Evolutionary conservation across 257 asterid species (phyloP).

Genomic region (Perilla frutescens): DNA sequence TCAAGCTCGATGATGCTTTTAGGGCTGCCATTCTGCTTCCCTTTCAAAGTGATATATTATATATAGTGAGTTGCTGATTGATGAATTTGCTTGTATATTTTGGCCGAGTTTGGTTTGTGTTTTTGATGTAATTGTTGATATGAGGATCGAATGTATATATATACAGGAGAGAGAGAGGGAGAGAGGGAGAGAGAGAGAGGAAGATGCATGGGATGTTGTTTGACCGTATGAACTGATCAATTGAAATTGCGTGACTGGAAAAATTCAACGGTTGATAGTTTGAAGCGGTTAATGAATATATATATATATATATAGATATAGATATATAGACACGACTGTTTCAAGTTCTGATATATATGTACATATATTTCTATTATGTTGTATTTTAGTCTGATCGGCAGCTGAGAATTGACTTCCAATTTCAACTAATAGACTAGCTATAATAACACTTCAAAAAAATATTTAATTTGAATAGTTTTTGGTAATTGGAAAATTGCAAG

Average conservation of each 20-base stretch:
- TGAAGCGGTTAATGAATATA: background rate
- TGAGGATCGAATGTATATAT: slow-evolving; percentile 2
- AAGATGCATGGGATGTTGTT: too few relatives aligned
- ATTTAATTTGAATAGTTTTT: background rate
- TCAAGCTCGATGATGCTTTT: slow-evolving; percentile 27
- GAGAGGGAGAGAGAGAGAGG: too few relatives aligned
- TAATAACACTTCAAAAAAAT: too few relatives aligned
- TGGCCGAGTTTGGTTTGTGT: too few relatives aligned
- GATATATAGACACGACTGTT: slow-evolving; percentile 23
- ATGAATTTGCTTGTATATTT: background rate
- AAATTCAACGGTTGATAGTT: too few relatives aligned
- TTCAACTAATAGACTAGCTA: background rate
- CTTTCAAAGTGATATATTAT: background rate
- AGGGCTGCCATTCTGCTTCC: slow-evolving; percentile 25
- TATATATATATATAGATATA: too few relatives aligned
- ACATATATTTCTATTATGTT: background rate
- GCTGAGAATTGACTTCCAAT: slow-evolving; percentile 30
- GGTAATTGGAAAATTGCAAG: too few relatives aligned
- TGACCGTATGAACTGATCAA: too few relatives aligned
- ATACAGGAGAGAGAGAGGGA: background rate
- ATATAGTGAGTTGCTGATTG: background rate
- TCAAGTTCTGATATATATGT: background rate
- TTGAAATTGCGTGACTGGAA: slow-evolving; percentile 8
- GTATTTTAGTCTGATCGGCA: background rate
- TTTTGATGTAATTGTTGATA: background rate